Base-by-base conservation (phyloP, 345 rosid genomes). In the Populus tremula region DNA sequence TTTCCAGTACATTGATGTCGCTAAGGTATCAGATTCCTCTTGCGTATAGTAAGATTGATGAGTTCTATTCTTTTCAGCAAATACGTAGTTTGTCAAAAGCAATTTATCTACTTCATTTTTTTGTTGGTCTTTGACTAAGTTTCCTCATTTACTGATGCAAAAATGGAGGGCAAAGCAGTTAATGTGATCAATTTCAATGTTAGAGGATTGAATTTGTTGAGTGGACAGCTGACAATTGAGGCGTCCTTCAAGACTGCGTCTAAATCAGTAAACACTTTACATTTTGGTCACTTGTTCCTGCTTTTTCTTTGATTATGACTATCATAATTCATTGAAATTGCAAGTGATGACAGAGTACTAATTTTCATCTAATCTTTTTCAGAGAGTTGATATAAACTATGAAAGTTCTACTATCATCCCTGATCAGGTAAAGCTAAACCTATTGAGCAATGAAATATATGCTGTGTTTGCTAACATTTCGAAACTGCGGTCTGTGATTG, bases 141-240 rank as follows among this genome's bases (percentile, higher is more conserved):
- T 71, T 81, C 50, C 70, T 21, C 68, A 2, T 84, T 85, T 79
- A 65, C 38, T 81, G 76, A 70, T 82, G 84, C 76, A 27, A 75
- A 72, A 84, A 86, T 86, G 83, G 89, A 93, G 99, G 92, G 94
- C 64, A 93, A 93, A 91, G 96, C 97, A 78, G 93, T 89, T 68
- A 92, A 93, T 74, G 89, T 93, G 83, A 91, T 95, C 73, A 87
- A 91, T 86, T 95, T 95, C 87, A 89, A 87, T 78, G 97, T 86
- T 27, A 87, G 90, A 63, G 99, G 97, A 70, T 63, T 93, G 82
- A 93, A 83, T 79, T 64, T 91, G 84, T 85, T 87, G 56, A 89
- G 87, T 49, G 98, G 98, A 76, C 84, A 92, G 80, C 90, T 95
- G 49, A 90, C 82, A 33, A 93, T 95, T 80, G 89, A 89, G 39